Conservation (phyloP, 371 early-diverging fungal genomes). For the Mortierella sp. region DNA sequence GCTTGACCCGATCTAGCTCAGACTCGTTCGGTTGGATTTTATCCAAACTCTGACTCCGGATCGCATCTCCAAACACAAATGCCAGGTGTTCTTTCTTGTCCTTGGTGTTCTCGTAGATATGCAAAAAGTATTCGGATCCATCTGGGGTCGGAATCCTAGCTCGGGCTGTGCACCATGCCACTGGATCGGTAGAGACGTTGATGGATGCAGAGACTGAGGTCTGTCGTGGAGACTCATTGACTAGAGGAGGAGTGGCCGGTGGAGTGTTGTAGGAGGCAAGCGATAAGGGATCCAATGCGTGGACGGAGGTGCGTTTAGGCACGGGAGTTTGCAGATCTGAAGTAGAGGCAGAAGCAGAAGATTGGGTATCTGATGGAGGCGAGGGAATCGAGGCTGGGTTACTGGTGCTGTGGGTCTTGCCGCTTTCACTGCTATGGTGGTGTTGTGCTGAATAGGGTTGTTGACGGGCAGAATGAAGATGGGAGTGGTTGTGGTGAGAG, state of each 20-base stretch:
- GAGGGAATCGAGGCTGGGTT: background rate
- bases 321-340: slow-evolving; percentile 37
- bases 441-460: background rate
- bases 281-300: slow-evolving; percentile 9
- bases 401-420: background rate
- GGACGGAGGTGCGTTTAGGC: slow-evolving; percentile 29
- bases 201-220: background rate
- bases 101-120: slow-evolving; percentile 85
- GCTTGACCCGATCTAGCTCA: slow-evolving; percentile 79
- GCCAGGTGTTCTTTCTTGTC: slow-evolving; percentile 95
- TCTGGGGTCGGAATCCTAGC: slow-evolving; percentile 90
- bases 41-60: slow-evolving; percentile 79
- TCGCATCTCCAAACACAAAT: slow-evolving; percentile 89
- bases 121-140: slow-evolving; percentile 86
- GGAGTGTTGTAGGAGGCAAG: slow-evolving; percentile 35
- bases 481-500: slow-evolving; percentile 1
- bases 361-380: background rate
- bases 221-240: background rate
- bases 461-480: background rate
- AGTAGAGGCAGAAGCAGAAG: background rate
- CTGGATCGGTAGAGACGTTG: slow-evolving; percentile 7
- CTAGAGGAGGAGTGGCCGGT: slow-evolving; percentile 43
- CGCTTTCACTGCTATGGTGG: background rate
- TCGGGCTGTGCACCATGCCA: slow-evolving; percentile 57
- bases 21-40: slow-evolving; percentile 74